Evolutionary conservation across 2,329 filamentous ascomycete genomes (phyloP).

Genomic region (Intubia oerlemansii): DNA sequence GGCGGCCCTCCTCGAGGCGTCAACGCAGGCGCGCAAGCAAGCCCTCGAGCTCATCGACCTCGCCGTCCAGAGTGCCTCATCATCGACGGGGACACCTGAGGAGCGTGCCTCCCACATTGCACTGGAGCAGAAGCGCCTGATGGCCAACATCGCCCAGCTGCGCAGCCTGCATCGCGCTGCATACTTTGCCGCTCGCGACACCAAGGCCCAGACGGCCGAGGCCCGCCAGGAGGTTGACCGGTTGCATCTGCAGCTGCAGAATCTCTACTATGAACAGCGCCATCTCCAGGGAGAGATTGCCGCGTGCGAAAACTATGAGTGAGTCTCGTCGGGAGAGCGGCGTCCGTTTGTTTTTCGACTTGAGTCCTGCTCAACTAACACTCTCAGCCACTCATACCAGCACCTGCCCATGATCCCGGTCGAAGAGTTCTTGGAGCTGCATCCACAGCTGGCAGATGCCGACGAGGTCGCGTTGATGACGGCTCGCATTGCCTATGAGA

Average conservation of each 20-base stretch:
- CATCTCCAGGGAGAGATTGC: slow-evolving; percentile 78
- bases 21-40: slow-evolving; percentile 51
- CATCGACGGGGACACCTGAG: slow-evolving; percentile 13
- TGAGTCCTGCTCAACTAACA: too few relatives aligned
- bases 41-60: slow-evolving; percentile 42
- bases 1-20: slow-evolving; percentile 46
- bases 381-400: slow-evolving; percentile 58
- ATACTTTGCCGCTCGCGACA: slow-evolving; percentile 60
- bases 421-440: slow-evolving; percentile 57
- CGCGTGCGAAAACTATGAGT: slow-evolving; percentile 85
- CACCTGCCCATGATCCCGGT: slow-evolving; percentile 66
- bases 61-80: slow-evolving; percentile 14
- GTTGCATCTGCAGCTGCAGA: slow-evolving; percentile 81
- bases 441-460: slow-evolving; percentile 51
- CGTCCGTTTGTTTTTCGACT: neutral
- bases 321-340: too few relatives aligned
- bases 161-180: slow-evolving; percentile 69
- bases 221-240: slow-evolving; percentile 79
- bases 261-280: slow-evolving; percentile 87
- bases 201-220: slow-evolving; percentile 70
- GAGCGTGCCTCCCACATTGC: slow-evolving; percentile 33
- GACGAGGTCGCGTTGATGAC: slow-evolving; percentile 72
- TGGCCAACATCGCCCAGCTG: slow-evolving; percentile 58
- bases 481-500: slow-evolving; percentile 78
- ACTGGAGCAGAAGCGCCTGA: slow-evolving; percentile 59